These are phyloP conservation scores for Leersia perrieri DNA, from an alignment of 176 grass and related monocot species.

Conservation along the genomic window DNA sequence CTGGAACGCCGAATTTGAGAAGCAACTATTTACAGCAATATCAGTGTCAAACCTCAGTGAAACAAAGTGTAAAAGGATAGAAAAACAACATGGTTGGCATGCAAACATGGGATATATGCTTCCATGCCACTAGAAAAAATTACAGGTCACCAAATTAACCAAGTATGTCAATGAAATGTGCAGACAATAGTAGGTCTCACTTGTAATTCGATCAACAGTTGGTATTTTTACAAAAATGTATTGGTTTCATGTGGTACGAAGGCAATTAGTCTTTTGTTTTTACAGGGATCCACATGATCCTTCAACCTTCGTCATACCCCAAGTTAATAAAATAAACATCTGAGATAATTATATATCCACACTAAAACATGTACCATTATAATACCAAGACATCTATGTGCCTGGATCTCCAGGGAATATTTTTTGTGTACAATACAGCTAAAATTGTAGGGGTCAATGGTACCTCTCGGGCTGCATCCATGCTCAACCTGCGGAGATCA, in stretches of 20 bases:
- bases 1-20: slow-evolving; percentile 82
- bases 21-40: slow-evolving; percentile 61
- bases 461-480: slow-evolving; percentile 99
- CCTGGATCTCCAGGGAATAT: background rate
- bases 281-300: background rate
- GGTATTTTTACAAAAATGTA: background rate
- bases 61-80: background rate
- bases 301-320: background rate
- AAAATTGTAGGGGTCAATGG: slow-evolving; percentile 32
- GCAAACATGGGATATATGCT: background rate
- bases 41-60: slow-evolving; percentile 17
- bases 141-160: background rate
- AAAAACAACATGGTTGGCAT: background rate
- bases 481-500: slow-evolving; percentile 96
- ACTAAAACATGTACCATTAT: slow-evolving; percentile 10
- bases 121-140: background rate
- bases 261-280: background rate
- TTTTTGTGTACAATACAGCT: background rate
- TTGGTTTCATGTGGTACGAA: slow-evolving; percentile 1
- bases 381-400: background rate
- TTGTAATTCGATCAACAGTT: background rate
- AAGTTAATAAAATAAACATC: slow-evolving; percentile 8
- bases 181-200: background rate
- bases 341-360: slow-evolving; percentile 11
- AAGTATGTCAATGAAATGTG: background rate